phyloP scores from a whole-genome alignment of 345 rosid species.

The Syzygium jambos region DNA sequence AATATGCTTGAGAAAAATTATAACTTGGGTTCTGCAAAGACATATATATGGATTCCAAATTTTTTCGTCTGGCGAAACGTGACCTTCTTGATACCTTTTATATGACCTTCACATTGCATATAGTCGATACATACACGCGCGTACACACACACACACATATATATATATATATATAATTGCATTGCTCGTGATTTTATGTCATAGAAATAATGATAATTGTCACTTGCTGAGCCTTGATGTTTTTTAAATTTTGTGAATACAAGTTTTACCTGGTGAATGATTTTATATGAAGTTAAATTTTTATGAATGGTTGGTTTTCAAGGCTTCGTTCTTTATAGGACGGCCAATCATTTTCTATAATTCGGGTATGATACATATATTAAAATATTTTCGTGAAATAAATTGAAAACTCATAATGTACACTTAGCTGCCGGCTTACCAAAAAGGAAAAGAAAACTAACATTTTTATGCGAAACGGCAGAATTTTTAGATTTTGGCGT shows the following conservation, averaged over 20 bases:
- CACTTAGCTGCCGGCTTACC: background rate
- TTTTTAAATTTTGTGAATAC: background rate
- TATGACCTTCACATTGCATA: background rate
- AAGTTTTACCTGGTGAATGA: background rate
- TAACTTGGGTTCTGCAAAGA: background rate
- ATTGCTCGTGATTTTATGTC: background rate
- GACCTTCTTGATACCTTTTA: background rate
- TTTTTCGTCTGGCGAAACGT: too few species aligned
- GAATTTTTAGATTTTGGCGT: too few species aligned
- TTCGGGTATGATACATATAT: background rate
- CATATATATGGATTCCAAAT: background rate
- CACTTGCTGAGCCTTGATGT: background rate
- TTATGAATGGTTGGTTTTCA: background rate
- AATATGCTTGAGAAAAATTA: background rate
- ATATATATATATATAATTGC: background rate
- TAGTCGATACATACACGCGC: background rate
- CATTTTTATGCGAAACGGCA: too few species aligned
- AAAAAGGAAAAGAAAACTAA: background rate
- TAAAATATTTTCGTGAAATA: too few species aligned
- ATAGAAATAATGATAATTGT: background rate
- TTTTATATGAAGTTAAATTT: background rate
- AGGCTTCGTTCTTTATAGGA: background rate
- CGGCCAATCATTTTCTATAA: background rate
- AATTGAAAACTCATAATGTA: too few species aligned
- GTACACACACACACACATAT: too few species aligned